Percentiles rank a stretch among this genome's conserved stretches.
Conservation (phyloP, 108 stramenopile species). For the Fragilaria radians region DNA sequence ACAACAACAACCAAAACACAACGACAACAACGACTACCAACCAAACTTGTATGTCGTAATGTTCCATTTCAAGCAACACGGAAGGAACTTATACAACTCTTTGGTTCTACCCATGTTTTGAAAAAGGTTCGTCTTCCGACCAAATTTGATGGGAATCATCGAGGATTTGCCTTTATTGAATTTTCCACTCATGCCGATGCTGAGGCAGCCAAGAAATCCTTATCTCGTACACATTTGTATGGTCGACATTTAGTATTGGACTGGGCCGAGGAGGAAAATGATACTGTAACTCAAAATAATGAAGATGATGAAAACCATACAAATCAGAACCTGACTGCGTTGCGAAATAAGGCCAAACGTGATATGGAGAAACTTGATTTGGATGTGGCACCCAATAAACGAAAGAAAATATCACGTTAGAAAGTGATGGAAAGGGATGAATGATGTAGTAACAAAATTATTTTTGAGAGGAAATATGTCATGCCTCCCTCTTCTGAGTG, state of each 20-base stretch:
- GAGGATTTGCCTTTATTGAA: slow-evolving; percentile 98
- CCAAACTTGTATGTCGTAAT: slow-evolving; percentile 95
- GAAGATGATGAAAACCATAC: too few relatives aligned
- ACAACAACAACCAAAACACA: slow-evolving; percentile 5
- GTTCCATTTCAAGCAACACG: slow-evolving; percentile 95
- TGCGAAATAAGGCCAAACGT: slow-evolving; percentile 72
- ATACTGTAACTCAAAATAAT: slow-evolving; percentile 41
- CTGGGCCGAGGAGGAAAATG: slow-evolving; percentile 83
- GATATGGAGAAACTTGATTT: too few relatives aligned
- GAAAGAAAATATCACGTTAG: too few relatives aligned
- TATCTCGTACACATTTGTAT: slow-evolving; percentile 93
- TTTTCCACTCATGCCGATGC: slow-evolving; percentile 93
- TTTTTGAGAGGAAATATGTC: too few relatives aligned
- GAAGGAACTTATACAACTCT: slow-evolving; percentile 86
- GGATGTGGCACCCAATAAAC: too few relatives aligned
- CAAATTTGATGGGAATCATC: slow-evolving; percentile 93
- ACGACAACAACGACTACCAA: slow-evolving; percentile 31
- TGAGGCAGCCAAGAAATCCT: slow-evolving; percentile 67
- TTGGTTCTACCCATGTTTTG: slow-evolving; percentile 89
- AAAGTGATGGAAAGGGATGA: too few relatives aligned
- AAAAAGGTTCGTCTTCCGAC: slow-evolving; percentile 95
- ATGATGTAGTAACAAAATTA: too few relatives aligned
- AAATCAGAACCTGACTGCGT: too few relatives aligned
- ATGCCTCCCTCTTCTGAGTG: too few relatives aligned
- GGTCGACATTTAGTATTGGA: slow-evolving; percentile 97